These are phyloP conservation scores for Aspergillus conjunctus DNA, from an alignment of 495 filamentous ascomycete species.

Conservation along the genomic window DNA sequence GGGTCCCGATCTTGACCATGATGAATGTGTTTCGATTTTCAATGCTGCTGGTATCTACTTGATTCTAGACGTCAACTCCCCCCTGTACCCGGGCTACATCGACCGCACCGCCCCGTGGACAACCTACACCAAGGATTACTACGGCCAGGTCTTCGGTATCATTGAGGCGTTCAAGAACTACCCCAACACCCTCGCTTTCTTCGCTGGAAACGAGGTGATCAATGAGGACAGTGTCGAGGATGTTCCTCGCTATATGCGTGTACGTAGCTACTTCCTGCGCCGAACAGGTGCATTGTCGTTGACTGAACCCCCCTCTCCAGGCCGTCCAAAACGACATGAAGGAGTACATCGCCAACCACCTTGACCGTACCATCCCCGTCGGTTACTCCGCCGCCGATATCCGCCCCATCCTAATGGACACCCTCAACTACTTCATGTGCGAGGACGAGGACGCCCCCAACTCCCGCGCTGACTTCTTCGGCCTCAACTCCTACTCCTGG, in stretches of 20 bases:
- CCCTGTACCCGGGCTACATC: slow-evolving; percentile 74
- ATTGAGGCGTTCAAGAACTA: slow-evolving; percentile 95
- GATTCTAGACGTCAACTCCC: slow-evolving; percentile 85
- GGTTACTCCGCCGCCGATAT: slow-evolving; percentile 97
- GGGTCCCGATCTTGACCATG: slow-evolving; percentile 80
- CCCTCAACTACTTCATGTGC: slow-evolving; percentile 84
- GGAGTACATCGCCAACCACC: slow-evolving; percentile 78
- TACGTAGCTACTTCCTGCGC: slow-evolving; percentile 18
- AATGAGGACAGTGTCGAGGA: slow-evolving; percentile 57
- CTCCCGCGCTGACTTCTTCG: slow-evolving; percentile 82
- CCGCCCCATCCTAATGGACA: slow-evolving; percentile 73
- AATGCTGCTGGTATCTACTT: slow-evolving; percentile 79
- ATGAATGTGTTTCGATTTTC: slow-evolving; percentile 88
- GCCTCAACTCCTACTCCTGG: slow-evolving; percentile 95
- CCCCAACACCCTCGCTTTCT: slow-evolving; percentile 89
- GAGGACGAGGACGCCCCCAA: slow-evolving; percentile 62
- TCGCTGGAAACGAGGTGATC: slow-evolving; percentile 93
- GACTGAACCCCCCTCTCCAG: slow-evolving; percentile 20
- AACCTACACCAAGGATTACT: slow-evolving; percentile 74
- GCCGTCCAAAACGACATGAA: slow-evolving; percentile 84
- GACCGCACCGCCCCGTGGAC: slow-evolving; percentile 65
- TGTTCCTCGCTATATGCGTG: slow-evolving; percentile 47
- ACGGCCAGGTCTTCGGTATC: slow-evolving; percentile 82
- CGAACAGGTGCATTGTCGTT: background rate
- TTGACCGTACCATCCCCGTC: slow-evolving; percentile 71